Base-by-base conservation (phyloP, 1,284 basidiomycete species). In the Ceratorhiza oryzae-sativae region DNA sequence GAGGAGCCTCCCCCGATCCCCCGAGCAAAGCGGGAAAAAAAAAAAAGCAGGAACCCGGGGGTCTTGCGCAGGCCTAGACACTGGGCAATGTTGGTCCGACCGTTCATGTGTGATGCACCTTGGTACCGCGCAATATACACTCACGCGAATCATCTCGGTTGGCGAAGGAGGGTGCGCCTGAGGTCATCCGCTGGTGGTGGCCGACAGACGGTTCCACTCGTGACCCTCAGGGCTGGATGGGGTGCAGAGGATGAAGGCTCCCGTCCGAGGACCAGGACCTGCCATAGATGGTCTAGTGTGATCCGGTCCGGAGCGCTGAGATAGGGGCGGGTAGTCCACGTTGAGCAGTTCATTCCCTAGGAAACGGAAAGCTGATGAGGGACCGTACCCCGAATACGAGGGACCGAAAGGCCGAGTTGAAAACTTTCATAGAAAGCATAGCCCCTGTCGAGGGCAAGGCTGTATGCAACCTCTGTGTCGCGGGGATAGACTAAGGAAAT, bases 221-320 rank as follows among this genome's bases (percentile, higher is more conserved):
- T 20, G 42, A 49, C 25, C 32, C 63, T 27, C 48, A 67, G 63
- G 63, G 63, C 25, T 25, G 63, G 63, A 67, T 67, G 63, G 63
- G 63, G 63, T 67, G 48, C 63, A 67, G 30, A 32, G 32, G n/a
- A 23, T 27, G 49, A 67, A 67, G 63, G 63, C 27, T 67, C 63
- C 63, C 49, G 48, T 55, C 34, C 13, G 36, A 41, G 34, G 3
- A 48, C 41, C 12, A 42, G 15, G 49, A 67, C 4, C 30, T 67
- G 32, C 63, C 39, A 39, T 67, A 39, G 27, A 12, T 15, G 55
- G 63, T 36, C 30, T 67, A 67, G 51, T n/a, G n/a, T n/a, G 49
- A 51, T 55, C 36, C 63, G 63, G 63, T 15, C 63, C 63, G 63
- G 63, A 55, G 48, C 32, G 63, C 51, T 49, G 27, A 48, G 48